Percentiles rank a stretch among this genome's conserved stretches.
phyloP scores from a whole-genome alignment of 176 grass and related monocot species.

The Eleusine indica region DNA sequence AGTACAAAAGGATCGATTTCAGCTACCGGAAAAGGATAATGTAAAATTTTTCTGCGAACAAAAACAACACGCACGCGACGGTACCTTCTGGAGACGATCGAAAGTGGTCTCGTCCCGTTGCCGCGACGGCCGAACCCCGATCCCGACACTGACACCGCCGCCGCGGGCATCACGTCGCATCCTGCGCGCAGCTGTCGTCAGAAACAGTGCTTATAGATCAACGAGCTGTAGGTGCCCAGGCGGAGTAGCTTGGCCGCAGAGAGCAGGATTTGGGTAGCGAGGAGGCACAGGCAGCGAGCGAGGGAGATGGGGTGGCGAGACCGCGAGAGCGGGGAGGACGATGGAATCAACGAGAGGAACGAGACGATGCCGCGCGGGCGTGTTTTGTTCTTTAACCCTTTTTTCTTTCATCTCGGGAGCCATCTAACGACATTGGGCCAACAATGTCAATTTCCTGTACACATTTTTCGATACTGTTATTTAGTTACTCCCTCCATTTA shows the following conservation, averaged over 20 bases:
- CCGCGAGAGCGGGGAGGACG: not conserved
- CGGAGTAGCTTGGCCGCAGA: not conserved
- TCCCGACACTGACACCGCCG: slow-evolving; percentile 35
- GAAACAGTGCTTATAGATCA: not conserved
- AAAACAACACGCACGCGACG: not conserved
- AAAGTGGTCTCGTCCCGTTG: slow-evolving; percentile 84
- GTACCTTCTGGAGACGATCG: slow-evolving; percentile 95
- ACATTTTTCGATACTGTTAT: no score
- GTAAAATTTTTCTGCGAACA: no score
- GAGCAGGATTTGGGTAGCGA: slow-evolving; percentile 8
- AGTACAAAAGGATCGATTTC: no score
- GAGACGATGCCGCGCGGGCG: slow-evolving; percentile 38
- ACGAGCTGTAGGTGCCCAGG: not conserved
- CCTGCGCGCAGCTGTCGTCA: not conserved
- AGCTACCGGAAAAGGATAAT: no score
- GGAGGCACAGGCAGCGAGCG: not conserved
- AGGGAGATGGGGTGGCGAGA: no score
- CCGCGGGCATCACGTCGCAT: slow-evolving; percentile 42
- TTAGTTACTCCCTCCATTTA: no score
- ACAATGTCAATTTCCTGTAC: no score
- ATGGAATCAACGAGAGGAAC: slow-evolving; percentile 43
- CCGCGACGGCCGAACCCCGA: slow-evolving; percentile 81
- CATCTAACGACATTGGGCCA: not conserved
- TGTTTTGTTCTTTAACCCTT: slow-evolving; percentile 33
- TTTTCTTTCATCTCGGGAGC: slow-evolving; percentile 8